phyloP scores from a whole-genome alignment of 2,329 filamentous ascomycete genomes.

The Apiospora malaysiana region DNA sequence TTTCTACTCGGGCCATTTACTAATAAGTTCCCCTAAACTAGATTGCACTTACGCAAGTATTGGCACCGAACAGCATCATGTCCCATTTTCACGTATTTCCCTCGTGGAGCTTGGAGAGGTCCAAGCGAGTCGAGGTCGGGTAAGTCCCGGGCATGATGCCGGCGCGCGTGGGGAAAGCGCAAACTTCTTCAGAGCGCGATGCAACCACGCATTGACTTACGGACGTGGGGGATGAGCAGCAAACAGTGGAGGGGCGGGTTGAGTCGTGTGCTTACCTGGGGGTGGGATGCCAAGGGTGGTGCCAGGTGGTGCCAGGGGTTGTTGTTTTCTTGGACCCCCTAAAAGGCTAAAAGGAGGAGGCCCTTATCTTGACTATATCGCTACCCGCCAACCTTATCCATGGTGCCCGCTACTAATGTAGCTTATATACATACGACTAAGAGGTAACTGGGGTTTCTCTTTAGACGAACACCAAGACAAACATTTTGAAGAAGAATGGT shows the following conservation, averaged over 20 bases:
- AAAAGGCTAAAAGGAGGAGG: neutral
- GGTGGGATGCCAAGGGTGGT: neutral
- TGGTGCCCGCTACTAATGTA: neutral
- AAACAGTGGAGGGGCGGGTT: neutral
- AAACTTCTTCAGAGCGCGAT: neutral
- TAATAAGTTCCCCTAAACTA: neutral
- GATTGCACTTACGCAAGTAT: neutral
- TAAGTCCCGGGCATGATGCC: neutral
- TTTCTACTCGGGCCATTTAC: neutral
- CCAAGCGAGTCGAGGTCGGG: neutral
- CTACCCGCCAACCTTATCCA: slow-evolving; percentile 7
- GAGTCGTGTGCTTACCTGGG: slow-evolving; percentile 1
- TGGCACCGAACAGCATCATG: neutral
- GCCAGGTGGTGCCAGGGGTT: neutral
- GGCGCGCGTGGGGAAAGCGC: neutral
- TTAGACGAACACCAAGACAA: neutral
- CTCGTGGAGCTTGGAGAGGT: neutral
- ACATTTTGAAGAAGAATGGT: neutral
- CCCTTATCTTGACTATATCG: neutral
- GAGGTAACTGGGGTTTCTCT: no score
- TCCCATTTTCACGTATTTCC: neutral
- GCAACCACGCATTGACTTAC: neutral
- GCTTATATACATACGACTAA: no score
- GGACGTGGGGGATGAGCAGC: neutral
- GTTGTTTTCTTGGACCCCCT: neutral